Base-by-base conservation (phyloP, 371 early-diverging fungal genomes). In the Nematocida sp. region DNA sequence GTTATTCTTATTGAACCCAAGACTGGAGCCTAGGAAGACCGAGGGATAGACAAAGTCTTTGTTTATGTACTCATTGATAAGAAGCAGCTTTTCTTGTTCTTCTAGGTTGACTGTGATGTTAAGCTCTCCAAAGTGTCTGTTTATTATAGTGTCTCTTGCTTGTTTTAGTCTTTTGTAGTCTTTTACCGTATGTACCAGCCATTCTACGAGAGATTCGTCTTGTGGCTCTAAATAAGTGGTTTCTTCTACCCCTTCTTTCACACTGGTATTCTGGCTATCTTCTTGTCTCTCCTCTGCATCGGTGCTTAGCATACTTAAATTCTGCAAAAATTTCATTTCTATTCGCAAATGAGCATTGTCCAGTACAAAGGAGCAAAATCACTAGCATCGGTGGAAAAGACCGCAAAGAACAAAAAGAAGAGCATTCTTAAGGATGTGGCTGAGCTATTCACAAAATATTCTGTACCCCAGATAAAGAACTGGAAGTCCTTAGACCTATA, bases 401-500 rank as follows among this genome's bases (percentile, higher is more conserved):
- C 13, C 35, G 34, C 40, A 51, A 54, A 31, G 52, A 32, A 60
- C 52, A 63, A 29, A 34, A 40, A 19, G 41, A 54, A 46, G 9
- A 32, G 35, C 31, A 46, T 9, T 40, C 34, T 57, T 23, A 40
- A 64, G 5, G 43, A 35, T 17, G 52, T 57, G 40, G 70, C 63
- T 62, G 78, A 80, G 38, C 43, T 82, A 23, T 70, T 77, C 31
- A 66, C 49, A 25, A 76, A 64, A 53, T 82, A 82, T 62, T 66
- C 79, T 19, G n/a, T 40, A 52, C 75, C 76, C 21, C 53, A 82
- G 27, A 58, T 82, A 43, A 60, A 60, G 23, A 46, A 79, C 34
- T 66, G 77, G 74, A 77, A 63, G 52, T 53, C 77, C 19, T 19
- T 82, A 1, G 81, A 82, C 62, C 55, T 82, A 31, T 82, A 82